Percentiles rank a stretch among this genome's conserved stretches.
phyloP scores from a whole-genome alignment of 225 moss, liverwort and hornwort species.

The Bryum argenteum region DNA sequence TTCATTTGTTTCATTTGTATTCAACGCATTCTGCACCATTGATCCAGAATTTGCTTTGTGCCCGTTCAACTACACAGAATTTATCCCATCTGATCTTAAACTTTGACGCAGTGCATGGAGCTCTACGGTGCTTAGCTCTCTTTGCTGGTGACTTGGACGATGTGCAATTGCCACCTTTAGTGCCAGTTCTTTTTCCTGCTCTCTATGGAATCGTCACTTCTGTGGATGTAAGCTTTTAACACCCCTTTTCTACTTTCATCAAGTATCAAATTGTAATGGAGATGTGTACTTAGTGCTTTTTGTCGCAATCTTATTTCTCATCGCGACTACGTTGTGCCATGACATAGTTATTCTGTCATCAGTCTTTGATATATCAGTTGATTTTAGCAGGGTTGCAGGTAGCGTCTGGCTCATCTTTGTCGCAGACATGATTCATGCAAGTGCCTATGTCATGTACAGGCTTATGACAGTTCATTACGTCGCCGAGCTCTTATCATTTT shows the following conservation, averaged over 20 bases:
- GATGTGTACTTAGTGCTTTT: not conserved
- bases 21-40: not conserved
- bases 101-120: conserved; percentile 81
- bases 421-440: conserved; percentile 16
- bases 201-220: conserved; percentile 75
- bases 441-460: conserved; percentile 42
- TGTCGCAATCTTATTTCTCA: conserved; percentile 16
- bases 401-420: conserved; percentile 12
- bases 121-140: conserved; percentile 83
- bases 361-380: conserved; percentile 10
- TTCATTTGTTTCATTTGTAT: conserved; percentile 19
- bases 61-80: conserved; percentile 9
- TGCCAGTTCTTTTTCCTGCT: conserved; percentile 87
- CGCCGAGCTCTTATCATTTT: conserved; percentile 83
- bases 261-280: conserved; percentile 6
- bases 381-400: not conserved
- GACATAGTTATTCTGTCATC: conserved; percentile 5
- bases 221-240: conserved; percentile 48
- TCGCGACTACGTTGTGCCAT: conserved; percentile 6
- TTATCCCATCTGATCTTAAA: conserved; percentile 15
- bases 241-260: not conserved
- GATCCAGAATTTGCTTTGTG: conserved; percentile 7
- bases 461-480: conserved; percentile 80
- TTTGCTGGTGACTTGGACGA: conserved; percentile 94
- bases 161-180: conserved; percentile 81